These are phyloP conservation scores for Albifimbria verrucaria DNA, from an alignment of 2,329 filamentous ascomycete species.

Conservation along the genomic window DNA sequence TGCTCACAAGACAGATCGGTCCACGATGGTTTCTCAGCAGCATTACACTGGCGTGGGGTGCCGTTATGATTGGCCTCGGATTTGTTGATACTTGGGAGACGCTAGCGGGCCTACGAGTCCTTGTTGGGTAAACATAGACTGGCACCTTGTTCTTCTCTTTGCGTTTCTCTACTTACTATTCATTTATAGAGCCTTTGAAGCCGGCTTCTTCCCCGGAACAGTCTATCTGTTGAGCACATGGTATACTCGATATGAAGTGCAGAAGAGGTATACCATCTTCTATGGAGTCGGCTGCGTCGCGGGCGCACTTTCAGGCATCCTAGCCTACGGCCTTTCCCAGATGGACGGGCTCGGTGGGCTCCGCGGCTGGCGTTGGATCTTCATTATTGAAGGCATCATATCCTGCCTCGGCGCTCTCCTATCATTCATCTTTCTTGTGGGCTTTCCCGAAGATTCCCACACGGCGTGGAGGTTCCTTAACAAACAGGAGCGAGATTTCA, in stretches of 20 bases:
- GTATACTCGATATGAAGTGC: constrained; percentile 66
- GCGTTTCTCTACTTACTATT: constrained; percentile 12
- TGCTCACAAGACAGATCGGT: constrained; percentile 16
- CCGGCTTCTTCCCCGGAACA: constrained; percentile 50
- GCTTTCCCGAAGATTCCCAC: constrained; percentile 14
- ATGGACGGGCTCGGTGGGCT: constrained; percentile 15
- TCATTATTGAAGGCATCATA: constrained; percentile 27
- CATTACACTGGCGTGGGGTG: constrained; percentile 17
- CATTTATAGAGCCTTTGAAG: constrained; percentile 15
- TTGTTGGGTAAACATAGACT: neutral
- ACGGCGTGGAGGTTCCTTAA: constrained; percentile 9
- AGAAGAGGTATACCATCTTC: constrained; percentile 44
- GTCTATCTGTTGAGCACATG: constrained; percentile 59
- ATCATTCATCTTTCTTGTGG: constrained; percentile 17
- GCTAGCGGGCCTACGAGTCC: neutral
- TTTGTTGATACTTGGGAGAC: neutral
- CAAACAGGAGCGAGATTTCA: constrained; percentile 4
- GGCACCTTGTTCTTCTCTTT: no score
- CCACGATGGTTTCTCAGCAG: constrained; percentile 16
- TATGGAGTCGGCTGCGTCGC: constrained; percentile 22
- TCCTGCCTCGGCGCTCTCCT: constrained; percentile 7
- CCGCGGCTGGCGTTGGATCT: constrained; percentile 34
- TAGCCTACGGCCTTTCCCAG: constrained; percentile 24
- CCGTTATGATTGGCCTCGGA: constrained; percentile 8
- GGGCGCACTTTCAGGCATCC: constrained; percentile 18